Conservation (phyloP, 2,329 filamentous ascomycete species). For the Colletotrichum sp. region DNA sequence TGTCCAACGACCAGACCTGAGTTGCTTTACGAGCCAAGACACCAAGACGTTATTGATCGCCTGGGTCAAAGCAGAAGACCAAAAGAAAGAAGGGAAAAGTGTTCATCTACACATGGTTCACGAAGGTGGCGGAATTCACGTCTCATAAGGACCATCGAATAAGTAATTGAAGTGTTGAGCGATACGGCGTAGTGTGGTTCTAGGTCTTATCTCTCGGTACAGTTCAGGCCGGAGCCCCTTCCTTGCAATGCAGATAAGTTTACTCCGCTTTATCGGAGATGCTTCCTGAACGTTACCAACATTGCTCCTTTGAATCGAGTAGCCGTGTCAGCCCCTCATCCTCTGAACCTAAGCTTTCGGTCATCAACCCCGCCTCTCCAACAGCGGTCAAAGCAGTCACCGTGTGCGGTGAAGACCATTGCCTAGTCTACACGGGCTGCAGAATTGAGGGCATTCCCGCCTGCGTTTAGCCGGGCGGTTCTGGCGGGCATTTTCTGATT, state of each 20-base stretch:
- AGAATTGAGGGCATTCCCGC: background rate
- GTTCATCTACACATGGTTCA: background rate
- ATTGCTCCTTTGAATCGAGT: background rate
- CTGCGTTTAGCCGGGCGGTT: background rate
- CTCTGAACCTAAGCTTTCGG: background rate
- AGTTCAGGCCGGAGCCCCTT: background rate
- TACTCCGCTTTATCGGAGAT: background rate
- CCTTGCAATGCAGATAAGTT: background rate
- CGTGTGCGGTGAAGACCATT: background rate
- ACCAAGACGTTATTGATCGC: background rate
- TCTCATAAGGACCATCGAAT: background rate
- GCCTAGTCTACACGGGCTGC: background rate
- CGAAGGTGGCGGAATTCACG: background rate
- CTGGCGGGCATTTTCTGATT: background rate
- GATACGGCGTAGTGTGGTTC: background rate
- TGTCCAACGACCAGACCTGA: background rate
- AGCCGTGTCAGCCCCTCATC: background rate
- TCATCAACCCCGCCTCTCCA: background rate
- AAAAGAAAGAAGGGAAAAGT: background rate
- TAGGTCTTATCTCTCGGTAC: background rate
- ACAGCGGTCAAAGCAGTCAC: background rate
- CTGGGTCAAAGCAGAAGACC: background rate
- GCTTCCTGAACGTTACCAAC: background rate
- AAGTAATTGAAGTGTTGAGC: background rate
- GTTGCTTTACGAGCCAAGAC: background rate